Conservation (phyloP, 805 yeast genomes). For the Kodamaea nitidulidarum region DNA sequence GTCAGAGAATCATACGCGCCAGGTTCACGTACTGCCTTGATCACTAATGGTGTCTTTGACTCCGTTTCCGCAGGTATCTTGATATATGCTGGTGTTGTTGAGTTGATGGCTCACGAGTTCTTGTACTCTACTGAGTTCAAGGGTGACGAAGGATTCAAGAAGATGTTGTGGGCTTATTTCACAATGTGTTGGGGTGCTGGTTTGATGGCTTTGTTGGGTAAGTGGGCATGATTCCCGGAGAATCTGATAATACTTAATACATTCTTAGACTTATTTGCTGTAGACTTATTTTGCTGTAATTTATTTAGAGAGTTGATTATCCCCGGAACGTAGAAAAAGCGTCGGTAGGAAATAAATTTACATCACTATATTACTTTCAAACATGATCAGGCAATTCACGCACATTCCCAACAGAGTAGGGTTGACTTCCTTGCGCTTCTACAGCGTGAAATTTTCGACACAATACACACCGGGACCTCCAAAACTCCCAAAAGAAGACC, state of each 20-base stretch:
- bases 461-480: constrained; percentile 52
- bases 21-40: constrained; percentile 29
- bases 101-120: constrained; percentile 39
- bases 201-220: constrained; percentile 71
- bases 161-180: constrained; percentile 48
- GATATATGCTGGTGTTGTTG: constrained; percentile 34
- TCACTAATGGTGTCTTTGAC: constrained; percentile 33
- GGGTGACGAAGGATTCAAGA: constrained; percentile 51
- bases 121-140: constrained; percentile 51
- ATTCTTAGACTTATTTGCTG: neutral
- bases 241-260: neutral
- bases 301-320: no score
- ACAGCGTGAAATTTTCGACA: constrained; percentile 20
- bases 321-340: no score
- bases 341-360: neutral
- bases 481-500: constrained; percentile 71
- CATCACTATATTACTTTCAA: neutral
- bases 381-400: neutral
- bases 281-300: no score
- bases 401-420: neutral
- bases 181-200: constrained; percentile 67
- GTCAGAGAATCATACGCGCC: constrained; percentile 31
- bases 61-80: constrained; percentile 34
- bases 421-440: constrained; percentile 8
- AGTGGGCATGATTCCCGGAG: constrained; percentile 50